Evolutionary conservation across 2,329 filamentous ascomycete genomes (phyloP).

Genomic region (Cytospora schulzeri): DNA sequence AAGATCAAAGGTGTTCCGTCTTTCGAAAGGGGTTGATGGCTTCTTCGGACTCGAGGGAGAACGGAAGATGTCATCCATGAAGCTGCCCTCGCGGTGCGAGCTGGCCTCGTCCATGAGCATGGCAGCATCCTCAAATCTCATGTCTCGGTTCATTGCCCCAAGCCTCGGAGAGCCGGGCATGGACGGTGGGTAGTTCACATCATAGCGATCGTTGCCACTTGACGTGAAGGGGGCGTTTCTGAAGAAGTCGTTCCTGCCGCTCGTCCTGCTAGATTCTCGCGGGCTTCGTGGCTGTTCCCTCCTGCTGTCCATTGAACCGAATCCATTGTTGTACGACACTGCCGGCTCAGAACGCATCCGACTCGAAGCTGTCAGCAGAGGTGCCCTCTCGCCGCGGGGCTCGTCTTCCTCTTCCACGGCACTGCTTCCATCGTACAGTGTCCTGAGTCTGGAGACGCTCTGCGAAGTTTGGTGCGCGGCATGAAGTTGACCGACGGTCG

Average conservation of each 20-base stretch:
- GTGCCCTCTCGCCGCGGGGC: slow-evolving; percentile 48
- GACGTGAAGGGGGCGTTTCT: slow-evolving; percentile 32
- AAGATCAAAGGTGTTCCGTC: slow-evolving; percentile 61
- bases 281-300: slow-evolving; percentile 42
- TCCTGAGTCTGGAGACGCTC: slow-evolving; percentile 32
- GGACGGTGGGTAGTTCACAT: slow-evolving; percentile 71
- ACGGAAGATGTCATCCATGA: slow-evolving; percentile 13
- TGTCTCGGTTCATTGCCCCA: slow-evolving; percentile 51
- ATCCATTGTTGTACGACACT: slow-evolving; percentile 36
- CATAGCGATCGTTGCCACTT: slow-evolving; percentile 50
- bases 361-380: slow-evolving; percentile 52
- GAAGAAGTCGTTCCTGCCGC: slow-evolving; percentile 45
- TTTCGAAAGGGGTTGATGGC: slow-evolving; percentile 43
- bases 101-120: slow-evolving; percentile 70
- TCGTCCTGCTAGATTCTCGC: slow-evolving; percentile 55
- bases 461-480: slow-evolving; percentile 36
- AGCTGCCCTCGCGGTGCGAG: slow-evolving; percentile 25
- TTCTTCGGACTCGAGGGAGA: slow-evolving; percentile 32
- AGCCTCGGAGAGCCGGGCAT: slow-evolving; percentile 63
- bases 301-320: slow-evolving; percentile 47
- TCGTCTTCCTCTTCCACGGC: slow-evolving; percentile 53
- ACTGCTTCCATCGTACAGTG: slow-evolving; percentile 40
- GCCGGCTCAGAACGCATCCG: slow-evolving; percentile 40
- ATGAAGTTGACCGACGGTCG: slow-evolving; percentile 45
- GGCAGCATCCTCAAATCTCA: slow-evolving; percentile 64